Base-by-base conservation (phyloP, 2,329 filamentous ascomycete species). In the Xylariaceae sp. region DNA sequence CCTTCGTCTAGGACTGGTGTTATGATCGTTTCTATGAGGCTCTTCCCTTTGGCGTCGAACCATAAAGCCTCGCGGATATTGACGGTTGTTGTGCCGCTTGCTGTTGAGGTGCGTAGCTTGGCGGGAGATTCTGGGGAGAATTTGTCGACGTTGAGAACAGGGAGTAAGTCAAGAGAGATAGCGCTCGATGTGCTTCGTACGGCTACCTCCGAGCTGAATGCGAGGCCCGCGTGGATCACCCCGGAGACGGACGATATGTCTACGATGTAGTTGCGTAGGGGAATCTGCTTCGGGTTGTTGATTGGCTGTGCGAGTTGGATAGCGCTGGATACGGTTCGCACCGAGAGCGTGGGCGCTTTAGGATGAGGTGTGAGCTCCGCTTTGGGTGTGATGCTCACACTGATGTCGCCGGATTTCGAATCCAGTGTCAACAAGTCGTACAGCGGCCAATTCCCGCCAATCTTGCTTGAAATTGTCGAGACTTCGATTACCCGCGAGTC, bases 401-500 rank as follows among this genome's bases (percentile, higher is more conserved):
- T 51, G 48, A 80, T 62, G 45, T 66, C 57, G 42, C 78, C 78
- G 0, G 77, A 75, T 0, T 66, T 65, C 7, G 73, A 71, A 15
- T 64, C 56, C n/a, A 80, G 61, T 15, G 66, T 63, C 11, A 82
- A 69, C 30, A 70, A 62, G 57, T 80, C 75, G 59, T 73, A 75
- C 1, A 81, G 66, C 1, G 78, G 75, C 67, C 75, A 80, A 61
- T 69, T 71, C 30, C 78, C 78, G 12, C 52, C 51, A 53, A 82
- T 71, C 12, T 62, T 44, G 7, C 74, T 75, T 1, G 74, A 70
- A 2, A 70, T 68, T 15, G 76, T 75, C 22, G 61, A 55, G 12
- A 75, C 66, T 27, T 66, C 59, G 48, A 76, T 71, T 44, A 68
- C 58, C 31, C 74, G 69, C 1, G 73, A 72, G 47, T 71, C 62